Percentiles rank a stretch among this genome's conserved stretches.
These are phyloP conservation scores for Phallus indusiatus DNA, from an alignment of 768 basidiomycete genomes.

Conservation along the genomic window DNA sequence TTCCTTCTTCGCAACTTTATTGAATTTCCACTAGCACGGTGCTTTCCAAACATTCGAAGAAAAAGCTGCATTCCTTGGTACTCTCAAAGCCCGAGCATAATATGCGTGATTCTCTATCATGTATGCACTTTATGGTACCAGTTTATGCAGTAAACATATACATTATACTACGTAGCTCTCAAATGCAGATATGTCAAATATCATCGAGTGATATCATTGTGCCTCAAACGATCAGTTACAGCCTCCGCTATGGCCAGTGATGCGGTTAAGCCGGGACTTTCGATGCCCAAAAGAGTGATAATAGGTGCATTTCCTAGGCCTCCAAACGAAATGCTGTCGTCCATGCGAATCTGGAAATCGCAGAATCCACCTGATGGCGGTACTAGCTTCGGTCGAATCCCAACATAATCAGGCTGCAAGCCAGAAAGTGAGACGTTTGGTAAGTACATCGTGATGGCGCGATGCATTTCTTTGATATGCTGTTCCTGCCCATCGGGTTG, in stretches of 20 bases:
- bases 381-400: constrained; percentile 81
- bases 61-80: constrained; percentile 90
- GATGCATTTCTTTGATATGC: constrained; percentile 49
- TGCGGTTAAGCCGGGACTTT: constrained; percentile 86
- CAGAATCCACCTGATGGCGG: constrained; percentile 66
- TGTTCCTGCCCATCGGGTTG: constrained; percentile 48
- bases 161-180: not conserved
- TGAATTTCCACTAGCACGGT: constrained; percentile 54
- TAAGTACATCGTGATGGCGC: constrained; percentile 65
- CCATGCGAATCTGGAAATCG: constrained; percentile 69
- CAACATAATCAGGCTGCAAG: constrained; percentile 74
- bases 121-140: not conserved
- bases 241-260: constrained; percentile 79
- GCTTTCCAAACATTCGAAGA: constrained; percentile 96
- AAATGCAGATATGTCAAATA: not conserved
- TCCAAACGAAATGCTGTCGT: constrained; percentile 40
- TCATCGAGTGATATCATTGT: not conserved
- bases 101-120: constrained; percentile 22
- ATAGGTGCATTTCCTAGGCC: constrained; percentile 33
- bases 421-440: constrained; percentile 51
- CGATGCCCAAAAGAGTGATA: constrained; percentile 83
- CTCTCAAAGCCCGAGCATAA: constrained; percentile 78
- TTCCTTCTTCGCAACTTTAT: not conserved
- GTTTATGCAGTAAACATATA: constrained; percentile 1
- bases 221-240: constrained; percentile 42